These are phyloP conservation scores for Bolboschoenoplectus hybrid DNA, from an alignment of 202 grass and related monocot species.

Conservation along the genomic window DNA sequence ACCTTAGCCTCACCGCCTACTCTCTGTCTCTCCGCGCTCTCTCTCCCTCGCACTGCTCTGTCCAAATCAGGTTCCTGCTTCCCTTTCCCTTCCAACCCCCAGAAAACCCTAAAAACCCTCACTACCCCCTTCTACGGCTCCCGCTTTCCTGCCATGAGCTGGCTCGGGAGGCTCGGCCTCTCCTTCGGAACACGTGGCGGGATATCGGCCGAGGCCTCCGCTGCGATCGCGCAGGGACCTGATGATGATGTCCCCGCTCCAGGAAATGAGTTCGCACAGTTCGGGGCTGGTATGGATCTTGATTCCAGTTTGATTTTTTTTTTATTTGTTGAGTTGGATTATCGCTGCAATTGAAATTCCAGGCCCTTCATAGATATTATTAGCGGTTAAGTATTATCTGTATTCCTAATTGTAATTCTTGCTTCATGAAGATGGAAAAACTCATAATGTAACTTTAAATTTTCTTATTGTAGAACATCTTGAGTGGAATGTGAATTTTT, in stretches of 20 bases:
- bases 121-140: neutral
- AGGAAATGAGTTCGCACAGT: conserved; percentile 79
- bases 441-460: conserved; percentile 2
- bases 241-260: conserved; percentile 80
- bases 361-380: neutral
- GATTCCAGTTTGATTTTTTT: neutral
- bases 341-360: neutral
- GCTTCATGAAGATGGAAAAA: neutral
- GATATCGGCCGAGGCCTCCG: conserved; percentile 59
- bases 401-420: neutral
- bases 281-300: conserved; percentile 57
- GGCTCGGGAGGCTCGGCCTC: conserved; percentile 91
- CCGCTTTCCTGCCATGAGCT: conserved; percentile 68
- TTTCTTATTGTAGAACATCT: neutral
- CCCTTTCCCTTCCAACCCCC: conserved; percentile 36
- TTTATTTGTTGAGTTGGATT: neutral
- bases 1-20: conserved; percentile 47
- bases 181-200: conserved; percentile 56
- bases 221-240: conserved; percentile 76
- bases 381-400: neutral
- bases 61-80: conserved; percentile 36
- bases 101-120: conserved; percentile 23
- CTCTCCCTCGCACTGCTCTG: conserved; percentile 33
- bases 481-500: neutral
- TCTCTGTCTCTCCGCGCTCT: conserved; percentile 39